Base-by-base conservation (phyloP, 768 basidiomycete species). In the Agaricus sinodeliciosus region DNA sequence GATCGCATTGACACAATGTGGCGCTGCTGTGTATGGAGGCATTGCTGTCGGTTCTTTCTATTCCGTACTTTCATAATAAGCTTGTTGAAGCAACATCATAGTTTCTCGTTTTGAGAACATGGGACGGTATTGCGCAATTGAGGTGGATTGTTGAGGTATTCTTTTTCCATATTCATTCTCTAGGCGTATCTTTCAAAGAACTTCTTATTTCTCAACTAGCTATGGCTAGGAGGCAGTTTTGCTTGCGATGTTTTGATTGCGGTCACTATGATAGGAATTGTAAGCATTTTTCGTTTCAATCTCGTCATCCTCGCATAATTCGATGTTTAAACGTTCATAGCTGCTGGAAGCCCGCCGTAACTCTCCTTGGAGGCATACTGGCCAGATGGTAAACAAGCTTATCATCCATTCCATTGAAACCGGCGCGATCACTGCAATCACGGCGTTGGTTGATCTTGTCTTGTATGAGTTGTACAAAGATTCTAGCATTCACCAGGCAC, bases 321-420 rank as follows among this genome's bases (percentile, higher is more conserved):
- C 22, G 2, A 31, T 31, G 31, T 39, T 19, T 15, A 8, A 18
- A 3, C 15, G 9, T 3, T 35, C 16, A 13, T 18, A 57, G 56
- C 31, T 54, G 3, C 19, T 34, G 9, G 46, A 49, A 41, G 56
- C 56, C 5, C 19, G 56, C 27, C 47, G 43, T 25, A 43, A 28
- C 3, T 57, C 57, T 4, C 51, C 57, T 18, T 55, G 54, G 53
- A 47, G 36, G 19, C 54, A 44, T n/a, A 57, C 57, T 4, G 43
- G 36, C 31, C 39, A 43, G 22, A 54, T 57, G 54, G 40, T 57
- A 37, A 57, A 57, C 28, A 54, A 42, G 31, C 49, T 57, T 15
- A 50, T 57, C 22, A 37, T 55, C 12, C 48, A 55, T 22, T 42
- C 57, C 11, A 55, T 57, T n/a, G 57, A 57, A 43, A 57, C 57